Evolutionary conservation across 352 stramenopile genomes (phyloP), one percentile per base, ranked within the genome.

Genomic region (Globisporangium sylvaticum): DNA sequence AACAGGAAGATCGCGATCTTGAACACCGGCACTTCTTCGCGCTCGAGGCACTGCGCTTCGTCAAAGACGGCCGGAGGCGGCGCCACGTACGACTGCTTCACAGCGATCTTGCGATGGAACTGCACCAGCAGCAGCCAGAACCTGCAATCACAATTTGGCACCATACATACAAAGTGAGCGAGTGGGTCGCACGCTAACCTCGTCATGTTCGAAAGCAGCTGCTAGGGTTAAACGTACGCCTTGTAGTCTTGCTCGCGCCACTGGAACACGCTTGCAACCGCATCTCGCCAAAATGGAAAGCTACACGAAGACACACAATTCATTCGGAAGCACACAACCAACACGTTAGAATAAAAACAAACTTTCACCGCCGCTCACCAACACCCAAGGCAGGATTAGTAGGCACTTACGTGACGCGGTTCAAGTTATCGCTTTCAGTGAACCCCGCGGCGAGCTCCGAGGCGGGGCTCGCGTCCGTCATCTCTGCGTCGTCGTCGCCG

Each of bases 201-300:
- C 1, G 14, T 7, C 37, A 20, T 44, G 14, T 20, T 7, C 12
- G 14, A 44, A 44, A 44, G 37, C 37, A 20, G 37, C 37, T n/a
- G 7, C 61, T 39, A 14, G 15, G 8, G 34, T 15, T 24, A 31
- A 34, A 44, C 68, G 14, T 71, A 84, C 62, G 82, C 81, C 61
- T 86, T 78, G 66, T 89, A 93, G 62, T 95, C 83, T 71, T 91
- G 77, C 22, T 93, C 87, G 58, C 85, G 78, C 87, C 87, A 95
- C 65, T 88, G 81, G 62, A 92, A 90, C 48, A 91, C 79, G 31
- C 54, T 58, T 2, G 78, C 68, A 52, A 92, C 81, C 9, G 84
- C 75, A 25, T 87, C 80, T 58, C 79, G 85, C 86, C 86, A 94
- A 52, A 84, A 73, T 1, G 73, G 46, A 60, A 90, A 92, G 18